Base-by-base conservation (phyloP, 108 stramenopile species). In the Cyclotella kingstonii region DNA sequence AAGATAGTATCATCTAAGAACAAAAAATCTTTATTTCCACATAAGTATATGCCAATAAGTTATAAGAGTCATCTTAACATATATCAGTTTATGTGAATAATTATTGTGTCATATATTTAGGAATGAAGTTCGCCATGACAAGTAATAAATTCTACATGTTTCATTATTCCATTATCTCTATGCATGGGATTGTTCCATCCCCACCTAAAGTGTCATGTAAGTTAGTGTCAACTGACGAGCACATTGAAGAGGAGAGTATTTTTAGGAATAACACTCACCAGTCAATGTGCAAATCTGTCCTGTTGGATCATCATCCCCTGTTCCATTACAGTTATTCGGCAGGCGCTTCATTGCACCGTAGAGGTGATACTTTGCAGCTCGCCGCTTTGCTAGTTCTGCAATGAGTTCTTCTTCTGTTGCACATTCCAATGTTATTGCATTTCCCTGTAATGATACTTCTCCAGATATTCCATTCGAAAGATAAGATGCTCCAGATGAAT, bases 321-420 rank as follows among this genome's bases (percentile, higher is more conserved):
- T 28, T 26, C 38, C 57, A 21, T 40, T 58, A 35, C 49, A 54
- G 8, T 51, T 62, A 33, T 43, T 45, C 15, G 64, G 63, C 18
- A 60, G 34, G 40, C 76, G 54, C 41, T 81, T 80, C 81, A 81
- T 88, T 54, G 88, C 78, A 57, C 91, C 91, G 1, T 78, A 53
- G 15, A 84, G 55, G 25, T 82, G 67, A 43, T 59, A 88, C 55
- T 70, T 79, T 10, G 31, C 41, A 8, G 88, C 89, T 61, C 86
- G 70, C 36, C 91, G 50, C 49, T 80, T 68, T 11, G 91, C 88
- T 35, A 93, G 44, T 60, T 93, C 91, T 9, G 67, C 68, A 39
- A 93, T 46, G 9, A 93, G 77, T 23, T 85, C 76, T 23, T 90
- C 87, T 35, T 93, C 91, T 26, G 77, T 81, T 27, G 77, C 82